Evolutionary conservation across 257 asterid species (phyloP).

Genomic region (Gentiana dahurica): DNA sequence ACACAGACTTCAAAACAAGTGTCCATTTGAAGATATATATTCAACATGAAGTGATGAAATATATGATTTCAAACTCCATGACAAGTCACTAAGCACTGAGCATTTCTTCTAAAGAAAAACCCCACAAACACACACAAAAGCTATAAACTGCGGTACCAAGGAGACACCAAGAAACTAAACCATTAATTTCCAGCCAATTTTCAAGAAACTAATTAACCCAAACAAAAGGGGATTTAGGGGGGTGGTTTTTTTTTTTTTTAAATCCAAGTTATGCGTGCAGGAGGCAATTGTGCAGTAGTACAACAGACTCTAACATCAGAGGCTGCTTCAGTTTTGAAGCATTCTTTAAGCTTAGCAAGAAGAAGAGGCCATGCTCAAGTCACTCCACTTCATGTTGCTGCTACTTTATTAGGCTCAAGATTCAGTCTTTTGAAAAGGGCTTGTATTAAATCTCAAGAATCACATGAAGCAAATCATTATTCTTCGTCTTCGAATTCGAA

Average conservation of each 20-base stretch:
- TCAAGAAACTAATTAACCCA: no score
- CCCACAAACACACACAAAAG: not conserved
- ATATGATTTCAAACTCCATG: not conserved
- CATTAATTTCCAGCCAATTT: not conserved
- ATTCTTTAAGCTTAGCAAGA: conserved; percentile 65
- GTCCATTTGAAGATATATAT: no score
- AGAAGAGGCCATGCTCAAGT: conserved; percentile 89
- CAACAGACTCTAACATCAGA: conserved; percentile 91
- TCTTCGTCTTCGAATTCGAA: no score
- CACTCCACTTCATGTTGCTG: conserved; percentile 87
- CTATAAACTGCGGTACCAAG: conserved; percentile 1
- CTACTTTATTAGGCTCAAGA: conserved; percentile 48
- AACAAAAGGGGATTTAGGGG: conserved; percentile 35
- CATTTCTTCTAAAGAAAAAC: conserved; percentile 3
- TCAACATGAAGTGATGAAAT: no score
- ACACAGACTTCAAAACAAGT: no score
- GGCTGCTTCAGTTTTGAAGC: conserved; percentile 87
- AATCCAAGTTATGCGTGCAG: conserved; percentile 76
- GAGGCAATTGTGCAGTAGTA: conserved; percentile 32
- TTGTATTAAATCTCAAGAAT: conserved; percentile 43
- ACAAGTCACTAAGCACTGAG: not conserved
- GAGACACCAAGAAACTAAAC: not conserved
- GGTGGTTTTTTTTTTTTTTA: conserved; percentile 23
- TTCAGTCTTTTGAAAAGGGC: conserved; percentile 50
- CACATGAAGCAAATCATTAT: conserved; percentile 10